Evolutionary conservation across 768 basidiomycete species (phyloP).

Genomic region (Trametes maxima): DNA sequence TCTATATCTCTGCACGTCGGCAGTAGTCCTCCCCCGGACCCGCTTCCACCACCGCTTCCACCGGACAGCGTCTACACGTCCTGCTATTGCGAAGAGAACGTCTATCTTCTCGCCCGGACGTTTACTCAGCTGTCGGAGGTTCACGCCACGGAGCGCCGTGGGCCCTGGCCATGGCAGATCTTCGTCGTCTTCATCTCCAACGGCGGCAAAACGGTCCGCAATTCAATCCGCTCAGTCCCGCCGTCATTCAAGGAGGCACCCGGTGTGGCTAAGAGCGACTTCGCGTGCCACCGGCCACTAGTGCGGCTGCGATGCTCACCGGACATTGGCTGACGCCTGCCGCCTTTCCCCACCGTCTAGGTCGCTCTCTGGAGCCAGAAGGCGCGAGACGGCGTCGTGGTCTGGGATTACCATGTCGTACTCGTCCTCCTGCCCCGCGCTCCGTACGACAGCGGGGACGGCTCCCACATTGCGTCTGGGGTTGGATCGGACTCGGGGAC

Average conservation of each 20-base stretch:
- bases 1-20: background rate
- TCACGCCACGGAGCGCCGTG: background rate
- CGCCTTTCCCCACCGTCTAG: constrained; percentile 35
- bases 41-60: constrained; percentile 37
- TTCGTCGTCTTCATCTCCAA: constrained; percentile 71
- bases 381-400: constrained; percentile 40
- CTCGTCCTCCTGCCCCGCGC: constrained; percentile 49
- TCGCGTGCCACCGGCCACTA: constrained; percentile 5
- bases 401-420: constrained; percentile 81
- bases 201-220: constrained; percentile 52
- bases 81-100: constrained; percentile 75
- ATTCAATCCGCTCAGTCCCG: background rate
- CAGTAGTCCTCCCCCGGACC: background rate
- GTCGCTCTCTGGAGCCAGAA: constrained; percentile 69
- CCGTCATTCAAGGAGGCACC: background rate
- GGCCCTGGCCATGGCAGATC: constrained; percentile 46
- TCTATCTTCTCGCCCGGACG: constrained; percentile 56
- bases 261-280: constrained; percentile 1
- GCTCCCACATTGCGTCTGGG: background rate
- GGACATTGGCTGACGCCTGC: constrained; percentile 1
- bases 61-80: constrained; percentile 51
- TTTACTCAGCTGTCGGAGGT: constrained; percentile 33
- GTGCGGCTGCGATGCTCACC: background rate
- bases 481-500: background rate
- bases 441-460: background rate